Percentiles rank a stretch among this genome's conserved stretches.
phyloP scores from a whole-genome alignment of 2,329 filamentous ascomycete species.

The Fusarium lateritium region DNA sequence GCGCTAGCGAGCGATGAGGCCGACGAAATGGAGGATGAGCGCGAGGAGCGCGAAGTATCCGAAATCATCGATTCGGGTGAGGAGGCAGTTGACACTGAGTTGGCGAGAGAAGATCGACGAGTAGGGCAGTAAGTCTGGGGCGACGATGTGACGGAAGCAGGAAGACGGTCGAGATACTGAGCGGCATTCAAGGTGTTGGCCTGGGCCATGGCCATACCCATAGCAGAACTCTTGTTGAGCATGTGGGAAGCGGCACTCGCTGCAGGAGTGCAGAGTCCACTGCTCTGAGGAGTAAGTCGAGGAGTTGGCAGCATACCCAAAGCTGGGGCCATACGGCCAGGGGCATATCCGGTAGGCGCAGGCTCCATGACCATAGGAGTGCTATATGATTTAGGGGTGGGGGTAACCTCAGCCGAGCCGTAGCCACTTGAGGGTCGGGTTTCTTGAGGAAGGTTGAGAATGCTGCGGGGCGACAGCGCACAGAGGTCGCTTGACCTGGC shows the following conservation, averaged over 20 bases:
- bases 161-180: slow-evolving; percentile 69
- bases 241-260: slow-evolving; percentile 68
- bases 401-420: slow-evolving; percentile 58
- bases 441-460: slow-evolving; percentile 61
- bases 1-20: slow-evolving; percentile 73
- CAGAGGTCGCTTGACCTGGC: slow-evolving; percentile 55
- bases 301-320: slow-evolving; percentile 72
- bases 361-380: slow-evolving; percentile 66
- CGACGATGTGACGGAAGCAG: slow-evolving; percentile 63
- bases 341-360: slow-evolving; percentile 59
- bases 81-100: slow-evolving; percentile 73
- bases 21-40: slow-evolving; percentile 76
- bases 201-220: slow-evolving; percentile 73
- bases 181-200: slow-evolving; percentile 61
- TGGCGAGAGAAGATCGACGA: slow-evolving; percentile 75
- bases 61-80: slow-evolving; percentile 79
- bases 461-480: slow-evolving; percentile 59
- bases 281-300: slow-evolving; percentile 69
- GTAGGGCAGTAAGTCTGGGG: slow-evolving; percentile 64
- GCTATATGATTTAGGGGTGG: slow-evolving; percentile 59
- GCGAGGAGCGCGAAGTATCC: slow-evolving; percentile 72
- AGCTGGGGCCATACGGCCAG: slow-evolving; percentile 65
- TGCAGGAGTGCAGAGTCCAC: slow-evolving; percentile 72
- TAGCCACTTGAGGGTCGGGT: slow-evolving; percentile 51
- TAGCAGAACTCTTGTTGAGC: slow-evolving; percentile 67